These are phyloP conservation scores for Penicilliopsis zonata DNA, from an alignment of 495 filamentous ascomycete genomes.

Conservation along the genomic window DNA sequence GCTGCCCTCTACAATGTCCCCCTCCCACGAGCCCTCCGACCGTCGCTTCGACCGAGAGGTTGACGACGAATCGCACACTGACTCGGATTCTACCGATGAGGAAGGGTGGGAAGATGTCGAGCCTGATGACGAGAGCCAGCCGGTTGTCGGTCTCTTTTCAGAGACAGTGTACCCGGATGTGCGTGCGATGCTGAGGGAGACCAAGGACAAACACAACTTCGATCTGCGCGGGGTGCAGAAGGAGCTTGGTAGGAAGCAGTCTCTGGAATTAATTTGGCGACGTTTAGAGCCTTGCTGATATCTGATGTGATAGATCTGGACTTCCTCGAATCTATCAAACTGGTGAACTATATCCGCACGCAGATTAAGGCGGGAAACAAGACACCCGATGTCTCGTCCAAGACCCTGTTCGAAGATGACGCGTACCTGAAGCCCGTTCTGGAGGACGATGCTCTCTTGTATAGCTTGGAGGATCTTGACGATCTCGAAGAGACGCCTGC, in stretches of 20 bases:
- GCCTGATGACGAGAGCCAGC: slow-evolving; percentile 49
- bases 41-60: slow-evolving; percentile 12
- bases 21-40: slow-evolving; percentile 9
- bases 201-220: slow-evolving; percentile 57
- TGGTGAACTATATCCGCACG: slow-evolving; percentile 71
- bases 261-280: neutral
- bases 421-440: slow-evolving; percentile 68
- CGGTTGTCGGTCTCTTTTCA: slow-evolving; percentile 60
- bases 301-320: slow-evolving; percentile 45
- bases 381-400: slow-evolving; percentile 42
- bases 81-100: slow-evolving; percentile 43
- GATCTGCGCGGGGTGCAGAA: slow-evolving; percentile 58
- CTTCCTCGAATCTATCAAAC: slow-evolving; percentile 69
- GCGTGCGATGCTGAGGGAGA: slow-evolving; percentile 56
- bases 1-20: slow-evolving; percentile 6
- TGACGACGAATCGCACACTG: slow-evolving; percentile 18
- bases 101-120: slow-evolving; percentile 78
- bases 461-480: slow-evolving; percentile 67
- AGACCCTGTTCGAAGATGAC: slow-evolving; percentile 56
- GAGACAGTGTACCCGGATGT: slow-evolving; percentile 54
- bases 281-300: neutral
- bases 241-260: slow-evolving; percentile 40
- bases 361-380: slow-evolving; percentile 39
- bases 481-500: slow-evolving; percentile 16
- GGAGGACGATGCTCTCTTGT: slow-evolving; percentile 82